A percentile compares a stretch with the other conserved stretches of the same genome.
phyloP scores from a whole-genome alignment of 2,329 filamentous ascomycete genomes.

The Colletotrichum spaethianum region DNA sequence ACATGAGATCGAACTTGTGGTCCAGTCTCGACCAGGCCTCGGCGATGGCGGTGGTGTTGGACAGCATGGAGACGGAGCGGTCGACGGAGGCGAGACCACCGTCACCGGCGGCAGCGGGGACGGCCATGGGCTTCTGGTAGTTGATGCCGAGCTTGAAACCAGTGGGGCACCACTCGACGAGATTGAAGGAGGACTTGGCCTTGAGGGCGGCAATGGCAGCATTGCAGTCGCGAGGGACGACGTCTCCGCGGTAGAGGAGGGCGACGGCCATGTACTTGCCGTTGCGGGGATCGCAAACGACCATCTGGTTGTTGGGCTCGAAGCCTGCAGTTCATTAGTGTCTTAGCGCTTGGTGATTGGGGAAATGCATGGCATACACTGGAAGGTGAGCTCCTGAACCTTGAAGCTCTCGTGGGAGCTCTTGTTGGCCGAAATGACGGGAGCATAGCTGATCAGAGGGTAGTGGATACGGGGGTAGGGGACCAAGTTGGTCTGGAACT shows the following conservation, averaged over 20 bases:
- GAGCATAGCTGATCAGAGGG: slow-evolving; percentile 80
- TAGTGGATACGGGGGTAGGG: slow-evolving; percentile 83
- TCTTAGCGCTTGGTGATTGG: neutral
- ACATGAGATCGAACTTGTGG: slow-evolving; percentile 85
- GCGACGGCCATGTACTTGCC: slow-evolving; percentile 85
- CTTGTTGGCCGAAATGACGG: slow-evolving; percentile 80
- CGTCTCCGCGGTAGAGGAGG: slow-evolving; percentile 80
- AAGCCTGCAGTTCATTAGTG: slow-evolving; percentile 67
- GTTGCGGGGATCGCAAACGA: slow-evolving; percentile 80
- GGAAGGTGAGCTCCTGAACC: slow-evolving; percentile 82
- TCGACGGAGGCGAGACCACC: slow-evolving; percentile 74
- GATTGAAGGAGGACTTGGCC: slow-evolving; percentile 80
- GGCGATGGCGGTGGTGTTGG: slow-evolving; percentile 81
- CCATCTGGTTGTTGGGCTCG: slow-evolving; percentile 86
- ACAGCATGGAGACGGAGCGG: slow-evolving; percentile 78
- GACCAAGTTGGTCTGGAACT: slow-evolving; percentile 84
- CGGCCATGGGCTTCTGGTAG: slow-evolving; percentile 77
- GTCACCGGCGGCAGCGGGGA: slow-evolving; percentile 67
- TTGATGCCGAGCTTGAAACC: slow-evolving; percentile 84
- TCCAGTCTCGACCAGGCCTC: slow-evolving; percentile 81
- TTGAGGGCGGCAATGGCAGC: slow-evolving; percentile 77
- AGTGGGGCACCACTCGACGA: slow-evolving; percentile 83
- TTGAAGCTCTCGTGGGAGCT: slow-evolving; percentile 91
- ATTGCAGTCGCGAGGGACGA: slow-evolving; percentile 79
- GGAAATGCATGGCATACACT: slow-evolving; percentile 66